Percentiles rank a stretch among this genome's conserved stretches.
Conservation (phyloP, 768 basidiomycete genomes). For the Rhizopogon vinicolor region DNA sequence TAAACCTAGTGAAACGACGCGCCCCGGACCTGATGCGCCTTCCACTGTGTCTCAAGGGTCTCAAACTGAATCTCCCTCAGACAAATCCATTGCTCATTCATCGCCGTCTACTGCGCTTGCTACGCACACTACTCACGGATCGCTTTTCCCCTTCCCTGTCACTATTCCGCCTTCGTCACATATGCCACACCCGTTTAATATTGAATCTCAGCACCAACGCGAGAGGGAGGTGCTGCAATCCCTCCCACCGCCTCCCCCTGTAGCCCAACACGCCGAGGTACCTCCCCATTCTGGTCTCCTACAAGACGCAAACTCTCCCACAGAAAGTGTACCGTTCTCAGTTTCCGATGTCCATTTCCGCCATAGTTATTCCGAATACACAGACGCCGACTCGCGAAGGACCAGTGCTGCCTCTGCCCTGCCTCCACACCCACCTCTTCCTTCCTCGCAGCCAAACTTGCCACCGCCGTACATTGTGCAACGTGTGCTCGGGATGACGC, state of each 20-base stretch:
- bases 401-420: slow-evolving; percentile 31
- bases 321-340: slow-evolving; percentile 52
- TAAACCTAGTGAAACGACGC: slow-evolving; percentile 6
- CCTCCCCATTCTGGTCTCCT: slow-evolving; percentile 22
- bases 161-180: slow-evolving; percentile 41
- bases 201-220: slow-evolving; percentile 13
- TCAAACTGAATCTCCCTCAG: slow-evolving; percentile 15
- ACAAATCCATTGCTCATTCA: slow-evolving; percentile 13
- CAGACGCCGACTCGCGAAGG: slow-evolving; percentile 26
- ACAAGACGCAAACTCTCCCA: slow-evolving; percentile 41
- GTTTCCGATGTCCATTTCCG: slow-evolving; percentile 51
- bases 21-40: slow-evolving; percentile 25
- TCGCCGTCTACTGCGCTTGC: slow-evolving; percentile 15
- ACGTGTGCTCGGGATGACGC: slow-evolving; percentile 25
- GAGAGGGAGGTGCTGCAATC: background rate
- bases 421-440: slow-evolving; percentile 40
- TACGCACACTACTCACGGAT: slow-evolving; percentile 19
- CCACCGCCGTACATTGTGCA: slow-evolving; percentile 27
- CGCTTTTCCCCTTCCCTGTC: slow-evolving; percentile 40
- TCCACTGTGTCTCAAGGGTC: slow-evolving; percentile 27
- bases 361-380: slow-evolving; percentile 31
- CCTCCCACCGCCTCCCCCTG: slow-evolving; percentile 3
- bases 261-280: slow-evolving; percentile 23
- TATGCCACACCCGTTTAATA: slow-evolving; percentile 14
- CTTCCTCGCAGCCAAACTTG: slow-evolving; percentile 18